Percentiles rank a stretch among this genome's conserved stretches.
Conservation (phyloP, 2,329 filamentous ascomycete genomes). For the Calycina marina region DNA sequence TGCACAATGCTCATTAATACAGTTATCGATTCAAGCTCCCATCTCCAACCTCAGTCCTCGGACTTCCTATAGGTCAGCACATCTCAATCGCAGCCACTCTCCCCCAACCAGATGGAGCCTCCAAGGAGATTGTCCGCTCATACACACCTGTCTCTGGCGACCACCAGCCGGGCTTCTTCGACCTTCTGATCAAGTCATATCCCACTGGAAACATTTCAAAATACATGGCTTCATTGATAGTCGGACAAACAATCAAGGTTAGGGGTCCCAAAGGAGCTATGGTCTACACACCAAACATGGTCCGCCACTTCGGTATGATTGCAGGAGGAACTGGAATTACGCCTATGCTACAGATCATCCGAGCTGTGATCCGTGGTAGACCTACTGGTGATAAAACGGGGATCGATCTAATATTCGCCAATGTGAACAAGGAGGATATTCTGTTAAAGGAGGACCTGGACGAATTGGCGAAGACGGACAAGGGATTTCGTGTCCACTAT, state of each 20-base stretch:
- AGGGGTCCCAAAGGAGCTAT: slow-evolving; percentile 94
- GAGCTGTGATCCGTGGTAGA: slow-evolving; percentile 74
- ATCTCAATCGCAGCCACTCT: slow-evolving; percentile 84
- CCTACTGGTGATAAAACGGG: slow-evolving; percentile 69
- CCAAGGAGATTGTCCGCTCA: slow-evolving; percentile 76
- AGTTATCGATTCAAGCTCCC: slow-evolving; percentile 91
- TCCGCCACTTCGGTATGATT: slow-evolving; percentile 93
- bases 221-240: slow-evolving; percentile 67
- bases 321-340: slow-evolving; percentile 38
- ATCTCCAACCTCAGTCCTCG: slow-evolving; percentile 63
- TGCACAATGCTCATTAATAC: slow-evolving; percentile 8
- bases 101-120: slow-evolving; percentile 47
- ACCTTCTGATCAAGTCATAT: slow-evolving; percentile 96
- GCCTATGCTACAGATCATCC: slow-evolving; percentile 92
- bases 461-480: slow-evolving; percentile 59
- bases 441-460: slow-evolving; percentile 88
- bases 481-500: slow-evolving; percentile 77
- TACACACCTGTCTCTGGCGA: slow-evolving; percentile 89
- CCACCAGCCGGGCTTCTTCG: slow-evolving; percentile 80
- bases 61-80: slow-evolving; percentile 95
- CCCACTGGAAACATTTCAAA: slow-evolving; percentile 95
- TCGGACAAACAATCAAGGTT: slow-evolving; percentile 82
- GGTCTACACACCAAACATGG: slow-evolving; percentile 95
- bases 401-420: slow-evolving; percentile 92
- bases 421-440: slow-evolving; percentile 87